These are phyloP conservation scores for Coniosporium tulheliwenetii DNA, from an alignment of 2,329 filamentous ascomycete species.

Conservation along the genomic window DNA sequence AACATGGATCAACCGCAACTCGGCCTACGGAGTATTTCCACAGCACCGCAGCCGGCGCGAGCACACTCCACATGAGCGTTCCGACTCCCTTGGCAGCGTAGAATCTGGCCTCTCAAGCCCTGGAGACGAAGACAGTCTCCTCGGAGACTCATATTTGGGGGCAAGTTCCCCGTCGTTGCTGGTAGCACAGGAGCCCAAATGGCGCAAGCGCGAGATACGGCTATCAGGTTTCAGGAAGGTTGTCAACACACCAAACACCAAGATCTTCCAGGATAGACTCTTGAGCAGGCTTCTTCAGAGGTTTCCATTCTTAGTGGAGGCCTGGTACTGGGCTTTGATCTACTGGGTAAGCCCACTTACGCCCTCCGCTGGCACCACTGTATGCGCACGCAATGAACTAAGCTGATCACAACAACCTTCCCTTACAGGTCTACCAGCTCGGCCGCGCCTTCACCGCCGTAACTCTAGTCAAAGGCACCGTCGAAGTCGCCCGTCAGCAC, in stretches of 20 bases:
- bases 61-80: no score
- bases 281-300: conserved; percentile 48
- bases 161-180: conserved; percentile 6
- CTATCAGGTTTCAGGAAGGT: conserved; percentile 30
- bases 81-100: conserved; percentile 18
- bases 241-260: conserved; percentile 46
- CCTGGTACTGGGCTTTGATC: conserved; percentile 63
- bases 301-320: conserved; percentile 58
- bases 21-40: conserved; percentile 19
- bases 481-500: conserved; percentile 52
- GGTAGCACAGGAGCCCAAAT: conserved; percentile 27
- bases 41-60: conserved; percentile 11
- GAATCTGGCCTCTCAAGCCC: conserved; percentile 25
- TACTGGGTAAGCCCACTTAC: conserved; percentile 47
- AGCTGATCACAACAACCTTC: neutral
- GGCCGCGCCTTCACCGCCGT: conserved; percentile 57
- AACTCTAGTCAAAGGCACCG: conserved; percentile 50
- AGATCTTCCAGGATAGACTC: conserved; percentile 41
- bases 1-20: conserved; percentile 44
- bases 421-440: conserved; percentile 51
- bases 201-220: conserved; percentile 33
- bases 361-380: no score
- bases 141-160: conserved; percentile 10
- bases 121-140: conserved; percentile 17
- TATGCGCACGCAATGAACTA: neutral